Evolutionary conservation across 768 basidiomycete species (phyloP).

Genomic region (Boletus sensibilis): DNA sequence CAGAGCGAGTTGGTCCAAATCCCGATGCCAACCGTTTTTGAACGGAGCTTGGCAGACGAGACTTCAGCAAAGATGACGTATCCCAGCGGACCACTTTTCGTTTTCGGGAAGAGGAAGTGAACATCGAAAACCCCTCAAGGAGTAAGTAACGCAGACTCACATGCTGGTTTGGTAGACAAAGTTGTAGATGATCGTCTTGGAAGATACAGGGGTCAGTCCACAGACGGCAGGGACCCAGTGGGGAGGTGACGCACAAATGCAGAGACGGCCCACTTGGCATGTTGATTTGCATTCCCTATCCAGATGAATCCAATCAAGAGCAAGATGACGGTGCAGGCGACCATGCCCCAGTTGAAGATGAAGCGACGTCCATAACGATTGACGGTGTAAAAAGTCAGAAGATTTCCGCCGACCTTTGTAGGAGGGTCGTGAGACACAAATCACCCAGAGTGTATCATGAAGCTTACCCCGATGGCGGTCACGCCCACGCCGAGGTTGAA

Average conservation of each 20-base stretch:
- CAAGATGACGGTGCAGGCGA: conserved; percentile 20
- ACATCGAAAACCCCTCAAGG: background rate
- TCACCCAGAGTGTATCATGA: background rate
- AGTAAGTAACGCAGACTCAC: conserved; percentile 7
- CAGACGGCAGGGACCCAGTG: background rate
- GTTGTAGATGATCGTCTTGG: conserved; percentile 31
- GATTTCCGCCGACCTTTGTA: conserved; percentile 25
- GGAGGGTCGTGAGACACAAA: background rate
- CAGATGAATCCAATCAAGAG: conserved; percentile 31
- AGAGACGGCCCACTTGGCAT: conserved; percentile 23
- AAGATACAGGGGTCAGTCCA: background rate
- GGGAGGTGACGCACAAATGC: conserved; percentile 17
- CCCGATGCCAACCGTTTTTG: conserved; percentile 30
- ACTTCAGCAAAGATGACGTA: conserved; percentile 31
- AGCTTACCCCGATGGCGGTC: conserved; percentile 27
- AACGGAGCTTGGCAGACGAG: conserved; percentile 31
- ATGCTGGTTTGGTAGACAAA: conserved; percentile 29
- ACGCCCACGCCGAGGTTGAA: conserved; percentile 34
- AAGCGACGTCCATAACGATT: conserved; percentile 25
- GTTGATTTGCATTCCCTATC: conserved; percentile 12
- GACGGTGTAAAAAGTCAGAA: conserved; percentile 27
- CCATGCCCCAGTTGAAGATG: conserved; percentile 32
- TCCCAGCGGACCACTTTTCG: conserved; percentile 25
- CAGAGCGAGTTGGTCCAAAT: conserved; percentile 27
- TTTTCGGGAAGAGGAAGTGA: background rate